Percentiles rank a stretch among this genome's conserved stretches.
These are phyloP conservation scores for Aspergillus sp. DNA, from an alignment of 2,329 filamentous ascomycete species.

Conservation along the genomic window DNA sequence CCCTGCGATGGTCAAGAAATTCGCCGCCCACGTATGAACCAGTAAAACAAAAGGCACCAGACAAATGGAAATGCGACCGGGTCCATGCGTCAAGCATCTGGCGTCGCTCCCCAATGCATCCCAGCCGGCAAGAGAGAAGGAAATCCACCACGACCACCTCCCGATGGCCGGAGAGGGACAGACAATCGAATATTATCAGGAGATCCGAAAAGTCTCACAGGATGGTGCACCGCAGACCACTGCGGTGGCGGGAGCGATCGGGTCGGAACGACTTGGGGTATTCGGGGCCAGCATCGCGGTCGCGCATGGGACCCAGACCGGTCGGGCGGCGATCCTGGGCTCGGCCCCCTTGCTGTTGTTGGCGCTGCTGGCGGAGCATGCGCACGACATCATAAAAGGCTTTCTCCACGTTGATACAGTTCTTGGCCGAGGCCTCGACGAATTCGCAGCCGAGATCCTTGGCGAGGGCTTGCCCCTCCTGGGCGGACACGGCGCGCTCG, in stretches of 20 bases:
- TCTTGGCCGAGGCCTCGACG: slow-evolving; percentile 94
- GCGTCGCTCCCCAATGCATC: slow-evolving; percentile 13
- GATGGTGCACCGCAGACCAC: slow-evolving; percentile 36
- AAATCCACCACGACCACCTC: neutral
- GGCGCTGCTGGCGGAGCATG: slow-evolving; percentile 79
- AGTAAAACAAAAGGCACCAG: slow-evolving; percentile 10
- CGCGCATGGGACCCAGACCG: slow-evolving; percentile 34
- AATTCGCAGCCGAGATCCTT: slow-evolving; percentile 94
- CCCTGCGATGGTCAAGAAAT: slow-evolving; percentile 16
- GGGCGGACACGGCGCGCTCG: slow-evolving; percentile 92
- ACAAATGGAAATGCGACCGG: neutral
- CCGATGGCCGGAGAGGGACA: too few species aligned
- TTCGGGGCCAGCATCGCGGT: slow-evolving; percentile 38
- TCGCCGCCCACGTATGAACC: slow-evolving; percentile 14
- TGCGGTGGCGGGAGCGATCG: slow-evolving; percentile 39
- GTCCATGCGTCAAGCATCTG: slow-evolving; percentile 22
- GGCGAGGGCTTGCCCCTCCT: slow-evolving; percentile 89
- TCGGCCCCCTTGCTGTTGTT: slow-evolving; percentile 45
- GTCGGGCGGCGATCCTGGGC: slow-evolving; percentile 37
- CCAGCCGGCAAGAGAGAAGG: slow-evolving; percentile 4
- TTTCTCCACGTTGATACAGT: slow-evolving; percentile 97
- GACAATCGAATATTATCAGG: too few species aligned
- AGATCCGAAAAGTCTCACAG: slow-evolving; percentile 27
- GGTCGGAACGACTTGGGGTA: slow-evolving; percentile 40
- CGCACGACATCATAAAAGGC: slow-evolving; percentile 97